Conservation (phyloP, 2,329 filamentous ascomycete species). For the Lachnellula cervina region DNA sequence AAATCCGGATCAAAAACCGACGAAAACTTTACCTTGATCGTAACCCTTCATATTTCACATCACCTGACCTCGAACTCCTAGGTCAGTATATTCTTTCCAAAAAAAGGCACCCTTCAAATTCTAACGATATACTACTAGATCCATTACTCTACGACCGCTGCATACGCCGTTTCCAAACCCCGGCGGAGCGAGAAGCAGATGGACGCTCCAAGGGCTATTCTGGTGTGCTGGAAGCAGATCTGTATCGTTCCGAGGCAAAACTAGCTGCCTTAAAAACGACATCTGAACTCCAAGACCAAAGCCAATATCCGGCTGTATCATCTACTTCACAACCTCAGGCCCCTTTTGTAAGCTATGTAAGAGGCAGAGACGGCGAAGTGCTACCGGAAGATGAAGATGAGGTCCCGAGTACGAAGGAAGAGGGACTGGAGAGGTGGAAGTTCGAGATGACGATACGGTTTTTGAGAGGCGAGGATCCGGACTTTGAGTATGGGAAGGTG, state of each 20-base stretch:
- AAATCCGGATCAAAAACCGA: constrained; percentile 31
- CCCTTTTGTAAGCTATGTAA: constrained; percentile 24
- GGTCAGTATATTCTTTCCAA: constrained; percentile 18
- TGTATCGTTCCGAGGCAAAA: constrained; percentile 33
- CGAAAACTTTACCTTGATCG: constrained; percentile 32
- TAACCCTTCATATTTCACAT: constrained; percentile 31
- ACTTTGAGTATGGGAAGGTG: constrained; percentile 31
- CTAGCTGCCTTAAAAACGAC: constrained; percentile 25
- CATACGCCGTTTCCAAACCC: constrained; percentile 30
- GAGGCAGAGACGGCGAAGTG: constrained; percentile 25
- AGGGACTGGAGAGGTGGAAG: constrained; percentile 31
- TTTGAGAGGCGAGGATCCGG: constrained; percentile 31
- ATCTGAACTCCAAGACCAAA: neutral
- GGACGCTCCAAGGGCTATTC: constrained; percentile 33
- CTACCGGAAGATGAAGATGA: constrained; percentile 31
- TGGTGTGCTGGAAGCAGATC: constrained; percentile 32
- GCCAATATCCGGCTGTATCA: neutral
- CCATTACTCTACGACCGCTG: constrained; percentile 33
- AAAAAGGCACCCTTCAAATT: neutral
- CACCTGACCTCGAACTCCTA: constrained; percentile 31
- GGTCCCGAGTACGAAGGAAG: constrained; percentile 28
- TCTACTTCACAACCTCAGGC: constrained; percentile 8
- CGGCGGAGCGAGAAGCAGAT: constrained; percentile 32
- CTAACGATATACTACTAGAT: constrained; percentile 24
- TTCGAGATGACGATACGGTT: constrained; percentile 33